phyloP scores from a whole-genome alignment of 2,329 filamentous ascomycete genomes.

The Xylaria polymorpha region DNA sequence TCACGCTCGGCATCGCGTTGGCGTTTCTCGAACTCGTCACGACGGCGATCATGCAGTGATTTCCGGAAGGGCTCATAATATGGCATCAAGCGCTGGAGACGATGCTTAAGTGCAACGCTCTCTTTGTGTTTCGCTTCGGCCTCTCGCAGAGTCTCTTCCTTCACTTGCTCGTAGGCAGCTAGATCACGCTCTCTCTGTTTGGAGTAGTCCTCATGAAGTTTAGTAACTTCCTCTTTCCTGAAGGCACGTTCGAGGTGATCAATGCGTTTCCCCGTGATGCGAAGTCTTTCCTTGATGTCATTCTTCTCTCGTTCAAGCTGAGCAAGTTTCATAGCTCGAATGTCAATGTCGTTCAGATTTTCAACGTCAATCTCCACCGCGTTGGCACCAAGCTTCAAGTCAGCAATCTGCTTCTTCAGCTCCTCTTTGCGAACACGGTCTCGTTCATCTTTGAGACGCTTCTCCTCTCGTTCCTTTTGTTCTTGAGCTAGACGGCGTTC shows the following conservation, averaged over 20 bases:
- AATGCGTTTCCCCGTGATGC: constrained; percentile 92
- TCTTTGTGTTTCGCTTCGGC: constrained; percentile 90
- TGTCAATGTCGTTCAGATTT: constrained; percentile 87
- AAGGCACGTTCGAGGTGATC: constrained; percentile 98
- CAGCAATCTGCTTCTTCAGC: constrained; percentile 89
- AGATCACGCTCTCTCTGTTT: constrained; percentile 82
- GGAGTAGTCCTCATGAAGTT: constrained; percentile 86
- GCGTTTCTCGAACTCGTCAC: constrained; percentile 95
- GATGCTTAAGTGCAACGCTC: constrained; percentile 92
- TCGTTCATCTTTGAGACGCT: constrained; percentile 85
- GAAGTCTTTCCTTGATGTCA: constrained; percentile 89
- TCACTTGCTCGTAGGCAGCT: constrained; percentile 82
- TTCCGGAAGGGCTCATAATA: constrained; percentile 85
- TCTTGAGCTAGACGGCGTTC: constrained; percentile 90
- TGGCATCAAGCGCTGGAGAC: constrained; percentile 85
- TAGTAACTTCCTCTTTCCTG: constrained; percentile 94
- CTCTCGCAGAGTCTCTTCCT: constrained; percentile 80
- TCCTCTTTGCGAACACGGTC: constrained; percentile 93
- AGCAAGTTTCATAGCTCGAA: constrained; percentile 93
- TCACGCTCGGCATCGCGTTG: constrained; percentile 92
- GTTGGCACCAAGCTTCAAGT: constrained; percentile 90
- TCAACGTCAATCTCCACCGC: constrained; percentile 78
- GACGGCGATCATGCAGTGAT: constrained; percentile 85
- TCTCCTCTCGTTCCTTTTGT: constrained; percentile 88
- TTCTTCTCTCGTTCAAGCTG: constrained; percentile 99